A percentile compares a stretch with the other conserved stretches of the same genome.
Conservation (phyloP, 495 filamentous ascomycete genomes). For the Pyrenula massariospora region DNA sequence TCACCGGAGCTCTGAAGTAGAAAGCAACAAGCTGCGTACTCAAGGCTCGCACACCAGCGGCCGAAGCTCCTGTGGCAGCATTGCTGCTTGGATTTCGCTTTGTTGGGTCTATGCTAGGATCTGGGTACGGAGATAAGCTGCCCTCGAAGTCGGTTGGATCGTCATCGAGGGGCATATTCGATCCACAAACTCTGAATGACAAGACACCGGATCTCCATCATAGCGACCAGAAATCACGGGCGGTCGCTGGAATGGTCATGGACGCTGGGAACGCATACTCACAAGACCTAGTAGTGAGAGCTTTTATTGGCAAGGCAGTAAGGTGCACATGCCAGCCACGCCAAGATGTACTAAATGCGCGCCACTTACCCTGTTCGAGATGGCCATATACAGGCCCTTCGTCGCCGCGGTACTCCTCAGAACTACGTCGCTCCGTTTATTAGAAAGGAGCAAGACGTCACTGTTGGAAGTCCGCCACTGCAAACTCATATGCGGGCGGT, state of each 20-base stretch:
- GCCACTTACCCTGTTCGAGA: too few relatives aligned
- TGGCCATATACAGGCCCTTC: too few relatives aligned
- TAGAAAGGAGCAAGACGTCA: too few relatives aligned
- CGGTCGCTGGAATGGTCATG: neutral
- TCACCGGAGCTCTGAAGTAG: slow-evolving; percentile 80
- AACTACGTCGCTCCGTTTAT: too few relatives aligned
- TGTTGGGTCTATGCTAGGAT: slow-evolving; percentile 4
- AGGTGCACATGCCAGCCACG: too few relatives aligned
- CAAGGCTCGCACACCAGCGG: slow-evolving; percentile 68
- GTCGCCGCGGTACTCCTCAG: too few relatives aligned
- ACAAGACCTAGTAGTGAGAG: too few relatives aligned
- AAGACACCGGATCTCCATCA: neutral
- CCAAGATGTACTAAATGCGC: too few relatives aligned
- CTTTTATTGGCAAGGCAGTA: too few relatives aligned
- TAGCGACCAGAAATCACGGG: neutral
- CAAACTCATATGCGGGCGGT: too few relatives aligned
- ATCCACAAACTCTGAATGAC: neutral
- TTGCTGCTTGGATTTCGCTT: slow-evolving; percentile 42
- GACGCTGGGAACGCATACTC: neutral
- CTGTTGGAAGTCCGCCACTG: too few relatives aligned
- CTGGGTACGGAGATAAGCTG: neutral
- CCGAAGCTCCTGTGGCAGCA: slow-evolving; percentile 64
- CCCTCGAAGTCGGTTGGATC: neutral
- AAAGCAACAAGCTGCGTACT: slow-evolving; percentile 71
- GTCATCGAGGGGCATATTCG: neutral